A percentile compares a stretch with the other conserved stretches of the same genome.
These are phyloP conservation scores for Tetrahymena malaccensis DNA, from an alignment of 73 alveolate genomes.

Conservation along the genomic window DNA sequence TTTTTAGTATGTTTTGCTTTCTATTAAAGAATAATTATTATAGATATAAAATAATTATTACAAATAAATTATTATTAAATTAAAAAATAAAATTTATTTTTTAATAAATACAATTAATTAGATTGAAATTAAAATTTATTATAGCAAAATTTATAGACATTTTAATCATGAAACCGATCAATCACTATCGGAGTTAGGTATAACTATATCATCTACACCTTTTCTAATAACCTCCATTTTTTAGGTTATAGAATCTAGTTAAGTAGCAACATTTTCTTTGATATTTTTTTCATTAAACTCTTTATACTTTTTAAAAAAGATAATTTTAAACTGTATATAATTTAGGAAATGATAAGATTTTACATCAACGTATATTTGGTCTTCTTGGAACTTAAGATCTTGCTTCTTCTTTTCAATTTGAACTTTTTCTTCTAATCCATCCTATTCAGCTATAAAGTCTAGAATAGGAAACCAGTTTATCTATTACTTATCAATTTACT, in stretches of 20 bases:
- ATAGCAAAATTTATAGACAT: too few species aligned
- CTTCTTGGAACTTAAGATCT: background rate
- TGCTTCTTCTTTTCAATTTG: background rate
- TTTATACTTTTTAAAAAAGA: background rate
- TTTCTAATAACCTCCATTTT: background rate
- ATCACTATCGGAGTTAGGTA: background rate
- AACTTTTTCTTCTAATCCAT: background rate
- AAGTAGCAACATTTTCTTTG: background rate
- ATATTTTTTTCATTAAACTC: background rate
- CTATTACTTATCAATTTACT: background rate
- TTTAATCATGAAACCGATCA: background rate
- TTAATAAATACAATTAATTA: too few species aligned
- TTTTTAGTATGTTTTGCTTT: too few species aligned
- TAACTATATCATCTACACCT: background rate
- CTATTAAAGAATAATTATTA: too few species aligned
- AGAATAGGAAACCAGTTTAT: background rate
- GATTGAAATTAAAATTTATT: background rate
- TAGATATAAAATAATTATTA: too few species aligned
- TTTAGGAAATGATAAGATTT: background rate
- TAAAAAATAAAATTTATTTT: too few species aligned
- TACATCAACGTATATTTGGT: background rate
- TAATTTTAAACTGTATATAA: background rate
- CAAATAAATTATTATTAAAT: too few species aligned
- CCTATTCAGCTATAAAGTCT: background rate
- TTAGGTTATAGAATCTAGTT: background rate